Evolutionary conservation across 352 stramenopile species (phyloP).

Genomic region (Plasmopara halstedii): DNA sequence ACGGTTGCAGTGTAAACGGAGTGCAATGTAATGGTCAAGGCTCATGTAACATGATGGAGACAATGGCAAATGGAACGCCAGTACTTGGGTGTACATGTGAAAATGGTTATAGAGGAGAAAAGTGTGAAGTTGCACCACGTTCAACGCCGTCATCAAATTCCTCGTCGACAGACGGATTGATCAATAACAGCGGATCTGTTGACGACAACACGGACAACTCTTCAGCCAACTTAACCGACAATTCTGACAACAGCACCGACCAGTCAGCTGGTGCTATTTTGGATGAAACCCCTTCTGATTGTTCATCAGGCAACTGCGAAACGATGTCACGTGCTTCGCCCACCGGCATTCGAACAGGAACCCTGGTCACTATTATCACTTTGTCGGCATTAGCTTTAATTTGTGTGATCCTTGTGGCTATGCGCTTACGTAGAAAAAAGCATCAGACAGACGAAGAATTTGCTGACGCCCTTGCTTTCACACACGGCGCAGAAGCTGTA

Average conservation of each 20-base stretch:
- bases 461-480: slow-evolving; percentile 25
- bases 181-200: neutral
- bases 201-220: neutral
- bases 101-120: slow-evolving; percentile 58
- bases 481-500: slow-evolving; percentile 15
- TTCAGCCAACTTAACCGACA: neutral
- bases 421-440: slow-evolving; percentile 58
- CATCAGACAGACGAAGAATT: slow-evolving; percentile 37
- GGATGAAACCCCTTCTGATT: neutral
- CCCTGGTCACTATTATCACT: slow-evolving; percentile 56
- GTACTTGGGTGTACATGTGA: slow-evolving; percentile 59
- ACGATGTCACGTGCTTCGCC: slow-evolving; percentile 13
- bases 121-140: slow-evolving; percentile 25
- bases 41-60: slow-evolving; percentile 47
- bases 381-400: slow-evolving; percentile 53
- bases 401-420: slow-evolving; percentile 42
- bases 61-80: slow-evolving; percentile 23
- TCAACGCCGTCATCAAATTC: slow-evolving; percentile 9
- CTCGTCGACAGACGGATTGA: slow-evolving; percentile 1
- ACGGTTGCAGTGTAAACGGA: slow-evolving; percentile 39
- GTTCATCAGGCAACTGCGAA: slow-evolving; percentile 1
- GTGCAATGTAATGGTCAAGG: slow-evolving; percentile 71
- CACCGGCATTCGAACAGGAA: slow-evolving; percentile 27
- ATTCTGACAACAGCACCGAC: too few relatives aligned
- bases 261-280: too few relatives aligned